Evolutionary conservation across 768 basidiomycete species (phyloP).

Genomic region (Tephrocybe sp.): DNA sequence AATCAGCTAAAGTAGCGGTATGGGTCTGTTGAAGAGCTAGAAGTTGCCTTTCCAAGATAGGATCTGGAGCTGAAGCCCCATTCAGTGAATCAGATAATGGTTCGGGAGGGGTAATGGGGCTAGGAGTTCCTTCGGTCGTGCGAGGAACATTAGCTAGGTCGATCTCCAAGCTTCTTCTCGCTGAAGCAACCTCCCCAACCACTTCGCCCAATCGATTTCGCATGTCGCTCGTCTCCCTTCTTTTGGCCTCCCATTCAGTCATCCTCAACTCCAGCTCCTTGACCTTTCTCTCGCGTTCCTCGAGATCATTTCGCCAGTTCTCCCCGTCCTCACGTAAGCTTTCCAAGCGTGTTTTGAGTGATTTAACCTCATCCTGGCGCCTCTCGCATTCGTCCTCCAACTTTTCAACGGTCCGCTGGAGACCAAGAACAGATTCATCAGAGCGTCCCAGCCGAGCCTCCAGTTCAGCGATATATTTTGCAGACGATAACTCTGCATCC

Average conservation of each 20-base stretch:
- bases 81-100: slow-evolving; percentile 23
- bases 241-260: slow-evolving; percentile 74
- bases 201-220: slow-evolving; percentile 63
- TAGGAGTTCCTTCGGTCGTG: slow-evolving; percentile 9
- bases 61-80: slow-evolving; percentile 30
- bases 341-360: slow-evolving; percentile 70
- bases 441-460: slow-evolving; percentile 77
- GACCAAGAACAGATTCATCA: slow-evolving; percentile 69
- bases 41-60: slow-evolving; percentile 57
- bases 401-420: slow-evolving; percentile 69
- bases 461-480: slow-evolving; percentile 82
- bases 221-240: slow-evolving; percentile 62
- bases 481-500: slow-evolving; percentile 69
- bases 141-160: slow-evolving; percentile 29
- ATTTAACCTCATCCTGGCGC: slow-evolving; percentile 68
- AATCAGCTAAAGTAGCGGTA: slow-evolving; percentile 73
- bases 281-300: slow-evolving; percentile 76
- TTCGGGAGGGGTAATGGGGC: slow-evolving; percentile 23
- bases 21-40: slow-evolving; percentile 78
- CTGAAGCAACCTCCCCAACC: slow-evolving; percentile 68
- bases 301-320: slow-evolving; percentile 81
- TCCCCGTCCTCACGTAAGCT: slow-evolving; percentile 70
- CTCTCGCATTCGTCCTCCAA: slow-evolving; percentile 76
- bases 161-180: slow-evolving; percentile 63
- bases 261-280: slow-evolving; percentile 76